Evolutionary conservation across 345 rosid species (phyloP).

Genomic region (Lepidium sativum): DNA sequence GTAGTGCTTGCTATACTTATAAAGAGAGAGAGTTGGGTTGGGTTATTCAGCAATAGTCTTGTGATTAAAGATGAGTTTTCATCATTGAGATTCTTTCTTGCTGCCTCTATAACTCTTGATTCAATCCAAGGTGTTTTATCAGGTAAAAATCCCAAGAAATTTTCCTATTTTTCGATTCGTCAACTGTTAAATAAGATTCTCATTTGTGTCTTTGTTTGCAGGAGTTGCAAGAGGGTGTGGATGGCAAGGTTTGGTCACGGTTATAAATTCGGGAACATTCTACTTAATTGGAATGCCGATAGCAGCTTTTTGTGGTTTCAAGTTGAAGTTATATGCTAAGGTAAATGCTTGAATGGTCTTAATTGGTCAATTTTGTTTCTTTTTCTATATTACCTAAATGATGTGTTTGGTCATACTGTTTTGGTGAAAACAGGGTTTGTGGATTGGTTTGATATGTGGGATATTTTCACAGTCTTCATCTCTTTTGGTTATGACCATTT

Average conservation of each 20-base stretch:
- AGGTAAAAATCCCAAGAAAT: too few relatives aligned
- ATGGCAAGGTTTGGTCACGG: conserved; percentile 55
- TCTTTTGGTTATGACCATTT: conserved; percentile 36
- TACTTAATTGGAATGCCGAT: conserved; percentile 46
- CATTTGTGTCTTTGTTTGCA: neutral
- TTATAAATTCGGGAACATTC: conserved; percentile 40
- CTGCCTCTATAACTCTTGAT: too few relatives aligned
- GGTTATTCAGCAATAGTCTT: too few relatives aligned
- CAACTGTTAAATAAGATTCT: neutral
- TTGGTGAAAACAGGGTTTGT: conserved; percentile 43
- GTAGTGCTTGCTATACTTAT: too few relatives aligned
- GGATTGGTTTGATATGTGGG: too few relatives aligned
- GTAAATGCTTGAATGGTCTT: conserved; percentile 13
- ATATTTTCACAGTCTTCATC: conserved; percentile 35
- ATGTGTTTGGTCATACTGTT: neutral
- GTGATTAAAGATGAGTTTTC: too few relatives aligned
- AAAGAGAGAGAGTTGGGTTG: too few relatives aligned
- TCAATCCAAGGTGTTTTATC: too few relatives aligned
- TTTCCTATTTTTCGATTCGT: too few relatives aligned
- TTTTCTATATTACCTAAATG: too few relatives aligned
- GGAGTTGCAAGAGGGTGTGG: conserved; percentile 80
- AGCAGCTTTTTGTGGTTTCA: conserved; percentile 44
- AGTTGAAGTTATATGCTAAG: conserved; percentile 41
- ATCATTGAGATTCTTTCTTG: too few relatives aligned
- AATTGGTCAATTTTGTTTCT: neutral